Evolutionary conservation across 129 eudicot genomes (phyloP), one percentile per base, ranked within the genome.

Genomic region (Gnaphalium uliginosum): DNA sequence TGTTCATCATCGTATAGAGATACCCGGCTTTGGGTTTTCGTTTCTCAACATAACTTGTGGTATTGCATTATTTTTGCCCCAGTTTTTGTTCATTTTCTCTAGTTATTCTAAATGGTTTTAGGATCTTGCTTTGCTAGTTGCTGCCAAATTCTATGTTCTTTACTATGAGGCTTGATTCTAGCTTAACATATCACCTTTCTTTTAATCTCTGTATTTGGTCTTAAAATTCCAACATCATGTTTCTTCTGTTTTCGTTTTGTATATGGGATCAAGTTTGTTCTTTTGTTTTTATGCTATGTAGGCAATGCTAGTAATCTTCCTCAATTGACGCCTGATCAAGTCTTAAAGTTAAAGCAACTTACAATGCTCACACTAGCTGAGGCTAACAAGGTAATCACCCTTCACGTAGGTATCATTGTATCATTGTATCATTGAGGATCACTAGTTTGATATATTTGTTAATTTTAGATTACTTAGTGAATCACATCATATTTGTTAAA

Each of bases 331-430:
- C 88, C 96, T 78, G 92, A 86, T 35, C 98, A 90, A 88, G 84
- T 88, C 63, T 91, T 93, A 58, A 93, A 93, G 81, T 83, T 93
- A 83, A 93, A 90, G 85, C 98, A 93, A 84, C 96, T 93, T 25
- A 86, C 96, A 41, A 86, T 93, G 67, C 96, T 93, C 71, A 90
- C 98, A 37, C 87, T 93, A 41, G 96, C 96, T 25, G 96, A 93
- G 83, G 85, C 91, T 58, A 86, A 85, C 86, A 93, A 88, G 98
- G 98, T 90, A 84, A 22, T 46, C 6, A 53, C 35, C 53, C 48
- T 26, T 24, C 75, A 33, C 50, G 10, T 53, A n/a, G n/a, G n/a
- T n/a, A n/a, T n/a, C n/a, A 60, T 66, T 67, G n/a, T n/a, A n/a
- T n/a, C n/a, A n/a, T 63, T 17, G 73, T 29, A 58, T 51, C 35